These are phyloP conservation scores for Ailanthus altissimus DNA, from an alignment of 345 rosid species.

Conservation along the genomic window DNA sequence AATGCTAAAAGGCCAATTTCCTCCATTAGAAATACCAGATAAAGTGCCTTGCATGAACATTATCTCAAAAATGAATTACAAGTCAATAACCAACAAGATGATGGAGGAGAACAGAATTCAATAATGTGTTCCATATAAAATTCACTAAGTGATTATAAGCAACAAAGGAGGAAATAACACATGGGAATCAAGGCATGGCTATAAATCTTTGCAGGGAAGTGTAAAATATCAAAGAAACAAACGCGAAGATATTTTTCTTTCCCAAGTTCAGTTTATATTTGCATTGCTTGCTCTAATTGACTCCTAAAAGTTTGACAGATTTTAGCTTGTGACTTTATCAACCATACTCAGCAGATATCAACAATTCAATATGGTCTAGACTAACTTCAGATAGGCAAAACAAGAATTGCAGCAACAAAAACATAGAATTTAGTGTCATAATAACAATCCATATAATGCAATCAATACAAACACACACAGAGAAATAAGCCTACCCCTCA, in stretches of 20 bases:
- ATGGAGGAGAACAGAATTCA: not conserved
- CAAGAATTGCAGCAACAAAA: not conserved
- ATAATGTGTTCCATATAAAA: not conserved
- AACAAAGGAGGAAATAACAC: not conserved
- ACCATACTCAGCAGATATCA: not conserved
- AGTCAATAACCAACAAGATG: not conserved
- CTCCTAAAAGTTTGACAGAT: not conserved
- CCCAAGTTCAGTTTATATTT: not conserved
- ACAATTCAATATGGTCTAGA: not conserved
- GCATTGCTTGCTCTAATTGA: not conserved
- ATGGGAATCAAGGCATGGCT: not conserved
- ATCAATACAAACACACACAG: not conserved
- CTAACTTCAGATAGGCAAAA: not conserved
- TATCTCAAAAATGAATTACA: not conserved
- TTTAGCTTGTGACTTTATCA: not conserved
- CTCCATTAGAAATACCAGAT: not conserved
- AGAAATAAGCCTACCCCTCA: slow-evolving; percentile 52
- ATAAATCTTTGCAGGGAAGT: not conserved
- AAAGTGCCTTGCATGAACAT: not conserved
- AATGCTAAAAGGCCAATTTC: not conserved
- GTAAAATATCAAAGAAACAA: not conserved
- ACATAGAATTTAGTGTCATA: not conserved
- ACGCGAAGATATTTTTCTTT: not conserved
- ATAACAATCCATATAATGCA: not conserved
- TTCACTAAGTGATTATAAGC: not conserved